These are phyloP conservation scores for Prillingera fragicola DNA, from an alignment of 1,284 basidiomycete species.

Conservation along the genomic window DNA sequence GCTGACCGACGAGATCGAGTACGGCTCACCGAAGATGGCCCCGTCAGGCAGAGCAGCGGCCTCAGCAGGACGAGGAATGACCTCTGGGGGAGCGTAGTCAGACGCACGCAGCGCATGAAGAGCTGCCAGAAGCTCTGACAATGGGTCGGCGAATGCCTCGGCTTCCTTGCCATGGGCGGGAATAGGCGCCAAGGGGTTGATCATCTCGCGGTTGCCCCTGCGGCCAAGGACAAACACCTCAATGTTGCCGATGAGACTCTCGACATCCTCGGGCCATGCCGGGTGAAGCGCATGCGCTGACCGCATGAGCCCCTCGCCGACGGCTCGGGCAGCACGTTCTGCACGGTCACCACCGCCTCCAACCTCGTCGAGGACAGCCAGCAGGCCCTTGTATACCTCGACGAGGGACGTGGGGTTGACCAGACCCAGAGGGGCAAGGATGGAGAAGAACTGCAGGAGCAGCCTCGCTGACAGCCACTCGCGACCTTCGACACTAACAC, in stretches of 20 bases:
- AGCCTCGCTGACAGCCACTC: constrained; percentile 82
- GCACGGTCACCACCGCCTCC: constrained; percentile 80
- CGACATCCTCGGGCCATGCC: constrained; percentile 32
- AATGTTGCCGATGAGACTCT: constrained; percentile 29
- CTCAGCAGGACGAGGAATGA: constrained; percentile 63
- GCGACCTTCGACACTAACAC: constrained; percentile 73
- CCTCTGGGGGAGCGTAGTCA: constrained; percentile 25
- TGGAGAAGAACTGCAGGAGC: constrained; percentile 83
- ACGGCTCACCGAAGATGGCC: constrained; percentile 51
- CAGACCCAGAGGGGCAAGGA: constrained; percentile 68
- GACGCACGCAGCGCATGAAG: constrained; percentile 33
- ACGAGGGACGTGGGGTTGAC: constrained; percentile 70
- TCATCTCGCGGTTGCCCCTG: constrained; percentile 23
- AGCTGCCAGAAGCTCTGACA: constrained; percentile 34
- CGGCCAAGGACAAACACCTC: constrained; percentile 38
- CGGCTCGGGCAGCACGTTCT: constrained; percentile 76
- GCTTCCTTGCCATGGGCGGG: constrained; percentile 29
- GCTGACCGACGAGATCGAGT: constrained; percentile 67
- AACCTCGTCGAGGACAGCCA: constrained; percentile 80
- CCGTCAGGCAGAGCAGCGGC: constrained; percentile 46
- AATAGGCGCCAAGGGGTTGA: constrained; percentile 35
- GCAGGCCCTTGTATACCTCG: constrained; percentile 70
- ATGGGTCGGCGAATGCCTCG: constrained; percentile 26
- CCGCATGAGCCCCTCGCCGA: constrained; percentile 79
- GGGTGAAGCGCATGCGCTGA: constrained; percentile 33